Base-by-base conservation (phyloP, 768 basidiomycete species). In the Sarcomyxa edulis region DNA sequence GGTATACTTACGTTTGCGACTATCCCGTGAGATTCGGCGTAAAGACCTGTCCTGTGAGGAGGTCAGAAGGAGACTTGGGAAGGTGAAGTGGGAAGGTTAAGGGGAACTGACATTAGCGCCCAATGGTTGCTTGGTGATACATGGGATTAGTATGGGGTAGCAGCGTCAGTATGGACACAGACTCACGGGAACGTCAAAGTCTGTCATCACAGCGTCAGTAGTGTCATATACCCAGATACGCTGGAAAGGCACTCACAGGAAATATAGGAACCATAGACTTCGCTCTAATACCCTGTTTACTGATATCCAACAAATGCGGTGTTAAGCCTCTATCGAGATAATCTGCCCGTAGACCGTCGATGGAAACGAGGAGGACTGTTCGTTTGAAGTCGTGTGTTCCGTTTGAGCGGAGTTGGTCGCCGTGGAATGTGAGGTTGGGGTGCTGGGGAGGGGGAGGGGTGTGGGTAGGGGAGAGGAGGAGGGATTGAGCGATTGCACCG, bases 81-180 rank as follows among this genome's bases (percentile, higher is more conserved):
- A 23, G 7, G 7, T 2, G n/a, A n/a, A n/a, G n/a, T n/a, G 18
- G 8, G 42, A 29, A 41, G 27, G 3, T 18, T 23, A 12, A 35
- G 7, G 15, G 10, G 11, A 5, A 53, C 72, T 19, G 52, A 90
- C 88, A 95, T 80, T 25, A 95, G 54, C 3, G 82, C 60, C 91
- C 92, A 96, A 56, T 95, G 93, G 54, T 95, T 95, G 12, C 86
- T 91, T 29, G n/a, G n/a, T n/a, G n/a, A n/a, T n/a, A n/a, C n/a
- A n/a, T n/a, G n/a, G n/a, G n/a, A n/a, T n/a, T n/a, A n/a, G n/a
- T n/a, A n/a, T n/a, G n/a, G n/a, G n/a, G n/a, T n/a, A n/a, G n/a
- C n/a, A n/a, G n/a, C n/a, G n/a, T n/a, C n/a, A n/a, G 11, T 27
- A 29, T 7, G 22, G 19, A 15, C 32, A 14, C 32, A 44, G 15